phyloP scores from a whole-genome alignment of 192 early-diverging fungal genomes.

The Coemansia sp. region DNA sequence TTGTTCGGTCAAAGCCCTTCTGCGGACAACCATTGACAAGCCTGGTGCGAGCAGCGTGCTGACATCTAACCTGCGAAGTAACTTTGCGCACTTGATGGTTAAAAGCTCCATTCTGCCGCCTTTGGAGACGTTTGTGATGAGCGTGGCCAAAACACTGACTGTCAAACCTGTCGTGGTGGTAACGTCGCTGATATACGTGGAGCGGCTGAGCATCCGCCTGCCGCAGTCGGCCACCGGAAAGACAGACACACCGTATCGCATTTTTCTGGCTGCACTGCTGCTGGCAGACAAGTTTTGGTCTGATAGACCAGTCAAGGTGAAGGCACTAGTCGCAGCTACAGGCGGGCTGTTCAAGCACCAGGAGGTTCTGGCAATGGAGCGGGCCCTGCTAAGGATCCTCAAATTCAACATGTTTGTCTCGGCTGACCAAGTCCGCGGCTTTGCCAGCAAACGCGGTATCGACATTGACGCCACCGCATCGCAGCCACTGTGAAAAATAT shows the following conservation, averaged over 20 bases:
- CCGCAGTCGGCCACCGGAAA: constrained; percentile 64
- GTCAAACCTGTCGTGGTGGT: constrained; percentile 50
- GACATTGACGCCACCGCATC: constrained; percentile 16
- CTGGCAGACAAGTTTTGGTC: constrained; percentile 68
- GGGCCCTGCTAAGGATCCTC: constrained; percentile 45
- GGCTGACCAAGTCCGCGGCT: constrained; percentile 32
- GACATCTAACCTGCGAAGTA: constrained; percentile 19
- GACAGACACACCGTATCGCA: constrained; percentile 69
- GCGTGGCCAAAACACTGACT: constrained; percentile 27
- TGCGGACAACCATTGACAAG: constrained; percentile 18
- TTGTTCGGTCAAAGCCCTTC: constrained; percentile 33
- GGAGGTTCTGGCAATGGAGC: constrained; percentile 51
- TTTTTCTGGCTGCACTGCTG: constrained; percentile 69
- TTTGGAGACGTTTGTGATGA: constrained; percentile 44
- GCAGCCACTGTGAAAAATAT: neutral
- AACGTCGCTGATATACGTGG: constrained; percentile 70
- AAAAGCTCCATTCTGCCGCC: constrained; percentile 17
- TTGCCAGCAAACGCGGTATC: constrained; percentile 36
- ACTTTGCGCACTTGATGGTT: constrained; percentile 28
- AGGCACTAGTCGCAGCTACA: constrained; percentile 31
- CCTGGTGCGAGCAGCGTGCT: constrained; percentile 4
- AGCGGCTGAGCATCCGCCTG: constrained; percentile 63
- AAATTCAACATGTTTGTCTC: constrained; percentile 48
- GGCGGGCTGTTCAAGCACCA: constrained; percentile 33
- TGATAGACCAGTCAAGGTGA: constrained; percentile 51